Evolutionary conservation across 148 eudicot species (phyloP), one percentile per base, ranked within the genome.

Genomic region (Bassia scoparia): DNA sequence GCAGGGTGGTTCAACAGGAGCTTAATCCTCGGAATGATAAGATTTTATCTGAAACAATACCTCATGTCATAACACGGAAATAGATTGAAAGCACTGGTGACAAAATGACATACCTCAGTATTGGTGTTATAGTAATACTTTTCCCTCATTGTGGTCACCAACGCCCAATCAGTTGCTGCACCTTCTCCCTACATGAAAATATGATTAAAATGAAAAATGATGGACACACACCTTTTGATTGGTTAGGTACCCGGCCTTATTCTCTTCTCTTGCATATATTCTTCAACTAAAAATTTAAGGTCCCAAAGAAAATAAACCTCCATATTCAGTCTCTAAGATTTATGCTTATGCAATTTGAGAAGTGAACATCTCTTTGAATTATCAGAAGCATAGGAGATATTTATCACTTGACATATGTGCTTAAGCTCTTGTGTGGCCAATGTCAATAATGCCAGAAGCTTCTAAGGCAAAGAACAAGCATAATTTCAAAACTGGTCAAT

Each of bases 81-180:
- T 24, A 24, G n/a, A 46, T 33, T 26, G 18, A 17, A 66, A 44
- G 17, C 64, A 37, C 3, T 65, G 2, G 17, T 30, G 26, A 1
- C 64, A 59, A 68, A 67, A 35, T 59, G 34, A 11, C 75, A 61
- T 78, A 94, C 99, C 99, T 90, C 88, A 29, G 94, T 87, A 83
- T 75, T 86, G 52, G 85, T 73, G 82, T 92, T 92, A 86, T 92
- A 90, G 78, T 90, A 96, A 83, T 96, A 96, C 80, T 71, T 87
- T 74, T 96, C 90, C 60, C 97, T 96, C 97, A 83, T 92, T 90
- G 97, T 96, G 48, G 81, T 82, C 38, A 90, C 99, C 78, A 82
- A 66, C 33, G 85, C 85, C 99, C 99, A 96, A 78, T 96, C 97
- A 55, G 90, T 92, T 70, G 89, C 97, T 59, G 79, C 61, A 92